Conservation (phyloP, 306 rosid genomes). For the Dalbergia cultrata region DNA sequence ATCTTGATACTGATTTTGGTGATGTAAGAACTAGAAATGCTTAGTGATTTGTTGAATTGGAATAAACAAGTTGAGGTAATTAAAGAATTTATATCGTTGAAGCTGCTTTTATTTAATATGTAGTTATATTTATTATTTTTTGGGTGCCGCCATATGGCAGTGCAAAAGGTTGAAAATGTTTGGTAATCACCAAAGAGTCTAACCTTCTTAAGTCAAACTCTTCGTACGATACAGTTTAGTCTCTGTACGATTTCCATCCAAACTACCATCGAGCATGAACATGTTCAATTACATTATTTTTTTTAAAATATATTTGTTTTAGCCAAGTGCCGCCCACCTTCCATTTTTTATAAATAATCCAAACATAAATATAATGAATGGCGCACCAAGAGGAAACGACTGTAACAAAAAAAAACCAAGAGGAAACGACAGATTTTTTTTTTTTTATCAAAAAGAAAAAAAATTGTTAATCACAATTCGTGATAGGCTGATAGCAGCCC, state of each 20-base stretch:
- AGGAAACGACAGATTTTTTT: not conserved
- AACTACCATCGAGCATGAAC: not conserved
- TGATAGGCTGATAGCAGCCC: slow-evolving; percentile 10
- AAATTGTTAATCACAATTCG: slow-evolving; percentile 6
- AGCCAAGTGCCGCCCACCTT: not conserved
- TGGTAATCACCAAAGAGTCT: not conserved
- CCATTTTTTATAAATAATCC: not conserved
- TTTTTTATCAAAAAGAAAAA: not conserved
- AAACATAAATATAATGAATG: not conserved
- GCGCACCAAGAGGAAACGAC: not conserved
- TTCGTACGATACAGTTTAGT: not conserved
- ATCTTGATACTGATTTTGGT: not conserved
- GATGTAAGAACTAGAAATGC: not conserved
- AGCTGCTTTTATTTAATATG: not conserved
- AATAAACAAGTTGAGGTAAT: not conserved
- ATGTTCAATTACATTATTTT: not conserved
- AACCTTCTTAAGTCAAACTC: not conserved
- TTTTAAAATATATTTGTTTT: not conserved
- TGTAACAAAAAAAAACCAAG: too few relatives aligned
- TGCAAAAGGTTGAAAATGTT: slow-evolving; percentile 9
- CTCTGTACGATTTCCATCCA: slow-evolving; percentile 3
- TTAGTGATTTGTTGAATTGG: not conserved
- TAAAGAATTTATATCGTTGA: not conserved
- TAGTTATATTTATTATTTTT: not conserved
- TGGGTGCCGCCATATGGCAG: not conserved